Percentiles rank a stretch among this genome's conserved stretches.
These are phyloP conservation scores for Trypanosomatidae sp. DNA, from an alignment of 208 protist genomes.

Conservation along the genomic window DNA sequence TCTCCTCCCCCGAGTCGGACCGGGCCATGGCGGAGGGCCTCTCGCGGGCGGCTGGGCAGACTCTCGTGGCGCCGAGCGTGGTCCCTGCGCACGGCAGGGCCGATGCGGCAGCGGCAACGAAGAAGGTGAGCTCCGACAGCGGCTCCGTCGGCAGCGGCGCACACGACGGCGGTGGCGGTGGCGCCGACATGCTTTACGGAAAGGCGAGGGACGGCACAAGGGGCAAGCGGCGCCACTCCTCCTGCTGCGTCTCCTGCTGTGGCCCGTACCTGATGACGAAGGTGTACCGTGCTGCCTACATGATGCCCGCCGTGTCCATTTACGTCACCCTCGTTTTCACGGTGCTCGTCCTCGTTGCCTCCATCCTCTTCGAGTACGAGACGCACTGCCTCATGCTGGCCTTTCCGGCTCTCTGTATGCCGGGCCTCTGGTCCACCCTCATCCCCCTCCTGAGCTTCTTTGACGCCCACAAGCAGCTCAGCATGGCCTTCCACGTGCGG, in stretches of 20 bases:
- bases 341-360: conserved; percentile 26
- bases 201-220: too few species aligned
- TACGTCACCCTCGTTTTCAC: conserved; percentile 26
- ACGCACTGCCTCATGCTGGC: conserved; percentile 42
- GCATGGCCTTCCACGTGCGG: conserved; percentile 8
- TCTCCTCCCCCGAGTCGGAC: too few species aligned
- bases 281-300: background rate
- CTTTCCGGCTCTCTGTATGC: conserved; percentile 35
- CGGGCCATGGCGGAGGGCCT: too few species aligned
- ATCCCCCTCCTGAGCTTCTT: conserved; percentile 11
- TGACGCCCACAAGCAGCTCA: background rate
- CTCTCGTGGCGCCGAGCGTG: too few species aligned
- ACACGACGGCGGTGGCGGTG: too few species aligned
- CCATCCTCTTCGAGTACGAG: conserved; percentile 41
- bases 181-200: too few species aligned
- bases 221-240: too few species aligned
- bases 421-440: conserved; percentile 33
- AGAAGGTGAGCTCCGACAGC: too few species aligned
- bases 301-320: conserved; percentile 24
- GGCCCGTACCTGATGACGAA: background rate
- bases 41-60: too few species aligned
- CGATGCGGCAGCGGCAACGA: too few species aligned
- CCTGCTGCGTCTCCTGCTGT: background rate
- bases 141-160: too few species aligned
- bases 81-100: too few species aligned